Evolutionary conservation across 495 filamentous ascomycete genomes (phyloP), one percentile per base, ranked within the genome.

Genomic region (Neurospora sp.): DNA sequence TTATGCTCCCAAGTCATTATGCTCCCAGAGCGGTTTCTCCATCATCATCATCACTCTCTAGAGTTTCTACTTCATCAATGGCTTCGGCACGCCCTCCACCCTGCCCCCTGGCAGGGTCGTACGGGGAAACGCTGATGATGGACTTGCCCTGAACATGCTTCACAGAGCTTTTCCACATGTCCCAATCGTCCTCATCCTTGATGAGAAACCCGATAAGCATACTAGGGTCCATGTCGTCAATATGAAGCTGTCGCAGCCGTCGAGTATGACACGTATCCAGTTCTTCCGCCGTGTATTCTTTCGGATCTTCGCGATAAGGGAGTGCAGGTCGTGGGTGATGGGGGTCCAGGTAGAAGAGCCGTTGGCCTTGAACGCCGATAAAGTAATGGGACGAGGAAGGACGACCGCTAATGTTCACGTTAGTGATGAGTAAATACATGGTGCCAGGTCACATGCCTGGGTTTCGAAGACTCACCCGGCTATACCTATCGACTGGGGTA

Each of bases 161-260:
- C 10, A 97, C 86, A 18, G 87, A 87, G 69, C 84, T 81, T 75
- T 92, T 89, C 94, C 94, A 98, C 74, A 88, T 86, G 40, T 84
- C 82, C 92, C 96, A 99, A 73, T 98, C 96, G 35, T 88, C 86
- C 74, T 93, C 90, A 75, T 93, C 86, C 40, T 85, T 86, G 73
- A 99, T 94, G 6, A 99, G 83, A 76, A 99, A 98, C n/a, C 92
- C 96, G 71, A 99, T 92, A 39, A 99, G 84, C 96, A 99, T 99
- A 80, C 94, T 97, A 9, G 96, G 96, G 77, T 99, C 96, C 94
- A 98, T 95, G 72, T 98, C 96, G 72, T 89, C 88, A 41, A 98
- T 86, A 72, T 94, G 91, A 38, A 99, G 85, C 59, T 93, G 86
- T 40, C 96, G 89, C 22, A 98, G 77, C 41, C 96, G 89, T 68